Percentiles rank a stretch among this genome's conserved stretches.
These are phyloP conservation scores for Neurospora sp. DNA, from an alignment of 495 filamentous ascomycete species.

Conservation along the genomic window DNA sequence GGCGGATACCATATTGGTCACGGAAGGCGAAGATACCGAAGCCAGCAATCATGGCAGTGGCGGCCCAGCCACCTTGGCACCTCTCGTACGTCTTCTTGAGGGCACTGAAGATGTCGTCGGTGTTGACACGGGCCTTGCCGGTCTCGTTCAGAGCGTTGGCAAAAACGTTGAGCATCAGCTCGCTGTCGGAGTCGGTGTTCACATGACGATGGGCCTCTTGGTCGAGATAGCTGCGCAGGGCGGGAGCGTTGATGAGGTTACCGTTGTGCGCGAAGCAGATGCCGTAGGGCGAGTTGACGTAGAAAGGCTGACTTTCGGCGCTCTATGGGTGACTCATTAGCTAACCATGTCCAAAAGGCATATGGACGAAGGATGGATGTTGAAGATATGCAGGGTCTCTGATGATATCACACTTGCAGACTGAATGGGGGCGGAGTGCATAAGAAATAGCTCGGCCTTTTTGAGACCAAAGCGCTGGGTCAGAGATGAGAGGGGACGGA, in stretches of 20 bases:
- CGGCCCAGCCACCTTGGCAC: constrained; percentile 69
- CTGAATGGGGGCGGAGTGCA: background rate
- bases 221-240: constrained; percentile 70
- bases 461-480: background rate
- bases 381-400: background rate
- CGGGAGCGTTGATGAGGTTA: constrained; percentile 87
- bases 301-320: constrained; percentile 79
- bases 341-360: background rate
- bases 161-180: constrained; percentile 92
- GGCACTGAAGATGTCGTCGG: constrained; percentile 76
- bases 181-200: constrained; percentile 92
- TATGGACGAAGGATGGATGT: background rate
- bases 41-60: constrained; percentile 83
- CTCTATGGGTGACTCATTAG: constrained; percentile 23
- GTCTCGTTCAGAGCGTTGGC: constrained; percentile 89
- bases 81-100: constrained; percentile 63
- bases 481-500: background rate
- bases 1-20: constrained; percentile 83
- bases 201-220: constrained; percentile 87
- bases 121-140: constrained; percentile 91
- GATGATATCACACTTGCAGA: background rate
- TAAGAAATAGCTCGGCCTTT: background rate
- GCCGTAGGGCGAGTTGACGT: constrained; percentile 86
- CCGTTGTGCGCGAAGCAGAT: constrained; percentile 58
- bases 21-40: constrained; percentile 82